These are phyloP conservation scores for Mollisia scopiformis DNA, from an alignment of 2,329 filamentous ascomycete genomes.

Conservation along the genomic window DNA sequence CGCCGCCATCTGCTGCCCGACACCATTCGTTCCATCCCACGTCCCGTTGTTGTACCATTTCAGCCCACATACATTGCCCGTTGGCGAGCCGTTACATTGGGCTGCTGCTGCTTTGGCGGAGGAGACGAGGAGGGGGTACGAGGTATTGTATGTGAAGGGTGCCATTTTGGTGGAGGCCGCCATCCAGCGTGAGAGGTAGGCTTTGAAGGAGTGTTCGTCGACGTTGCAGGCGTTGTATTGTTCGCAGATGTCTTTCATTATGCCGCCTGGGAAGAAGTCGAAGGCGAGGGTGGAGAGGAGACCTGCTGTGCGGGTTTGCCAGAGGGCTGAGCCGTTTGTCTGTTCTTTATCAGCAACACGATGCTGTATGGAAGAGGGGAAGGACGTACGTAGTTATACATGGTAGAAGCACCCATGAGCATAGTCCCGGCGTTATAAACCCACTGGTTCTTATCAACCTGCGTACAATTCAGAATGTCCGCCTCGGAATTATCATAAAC, in stretches of 20 bases:
- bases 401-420: constrained; percentile 65
- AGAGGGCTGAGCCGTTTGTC: constrained; percentile 49
- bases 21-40: constrained; percentile 63
- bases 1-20: constrained; percentile 73
- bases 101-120: constrained; percentile 60
- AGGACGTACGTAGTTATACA: constrained; percentile 63
- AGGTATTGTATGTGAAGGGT: constrained; percentile 56
- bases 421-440: constrained; percentile 71
- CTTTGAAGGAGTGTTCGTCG: constrained; percentile 68
- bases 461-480: constrained; percentile 56
- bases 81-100: constrained; percentile 60
- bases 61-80: constrained; percentile 61
- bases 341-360: constrained; percentile 5
- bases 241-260: constrained; percentile 71
- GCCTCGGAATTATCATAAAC: constrained; percentile 64
- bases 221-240: constrained; percentile 58
- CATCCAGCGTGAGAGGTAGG: constrained; percentile 64
- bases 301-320: constrained; percentile 60
- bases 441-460: constrained; percentile 63
- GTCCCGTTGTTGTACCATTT: constrained; percentile 57
- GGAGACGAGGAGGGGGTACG: constrained; percentile 56
- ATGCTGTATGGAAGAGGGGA: not conserved
- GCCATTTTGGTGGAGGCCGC: constrained; percentile 66
- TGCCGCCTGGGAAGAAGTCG: constrained; percentile 54
- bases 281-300: constrained; percentile 54